phyloP scores from a whole-genome alignment of 2,329 filamentous ascomycete genomes.

The Cladosporium sp. region DNA sequence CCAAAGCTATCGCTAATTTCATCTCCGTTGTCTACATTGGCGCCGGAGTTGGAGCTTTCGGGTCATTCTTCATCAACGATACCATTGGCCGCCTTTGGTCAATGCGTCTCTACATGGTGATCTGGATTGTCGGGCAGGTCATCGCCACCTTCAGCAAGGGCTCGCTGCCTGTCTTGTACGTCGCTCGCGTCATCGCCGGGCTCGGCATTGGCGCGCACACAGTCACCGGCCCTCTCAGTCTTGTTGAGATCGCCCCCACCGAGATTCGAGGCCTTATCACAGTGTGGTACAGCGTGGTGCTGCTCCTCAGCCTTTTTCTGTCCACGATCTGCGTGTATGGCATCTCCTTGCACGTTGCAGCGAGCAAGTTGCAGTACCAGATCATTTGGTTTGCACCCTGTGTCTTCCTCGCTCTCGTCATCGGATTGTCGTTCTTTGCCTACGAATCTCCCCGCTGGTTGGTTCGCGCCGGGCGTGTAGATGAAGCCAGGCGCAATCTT shows the following conservation, averaged over 20 bases:
- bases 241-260: slow-evolving; percentile 39
- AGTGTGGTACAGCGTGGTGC: slow-evolving; percentile 37
- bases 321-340: slow-evolving; percentile 36
- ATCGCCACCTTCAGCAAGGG: slow-evolving; percentile 28
- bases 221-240: slow-evolving; percentile 36
- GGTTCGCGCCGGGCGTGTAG: slow-evolving; percentile 24
- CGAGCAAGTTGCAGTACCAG: slow-evolving; percentile 32
- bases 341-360: slow-evolving; percentile 28
- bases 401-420: slow-evolving; percentile 28
- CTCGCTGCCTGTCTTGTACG: slow-evolving; percentile 31
- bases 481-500: slow-evolving; percentile 29
- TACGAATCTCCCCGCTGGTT: slow-evolving; percentile 37
- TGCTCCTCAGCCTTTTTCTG: slow-evolving; percentile 33
- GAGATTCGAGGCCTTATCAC: slow-evolving; percentile 39
- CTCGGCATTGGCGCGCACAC: slow-evolving; percentile 38
- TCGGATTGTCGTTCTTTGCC: slow-evolving; percentile 30
- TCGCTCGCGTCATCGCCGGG: slow-evolving; percentile 35
- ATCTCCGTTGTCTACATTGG: slow-evolving; percentile 39
- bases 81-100: slow-evolving; percentile 40
- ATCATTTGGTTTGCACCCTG: slow-evolving; percentile 30
- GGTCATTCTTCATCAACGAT: slow-evolving; percentile 40
- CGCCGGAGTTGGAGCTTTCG: slow-evolving; percentile 26
- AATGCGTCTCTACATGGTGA: slow-evolving; percentile 34
- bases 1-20: slow-evolving; percentile 31
- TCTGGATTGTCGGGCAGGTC: slow-evolving; percentile 35